phyloP scores from a whole-genome alignment of 2,329 filamentous ascomycete genomes.

The Atkinsonella hypoxylon region DNA sequence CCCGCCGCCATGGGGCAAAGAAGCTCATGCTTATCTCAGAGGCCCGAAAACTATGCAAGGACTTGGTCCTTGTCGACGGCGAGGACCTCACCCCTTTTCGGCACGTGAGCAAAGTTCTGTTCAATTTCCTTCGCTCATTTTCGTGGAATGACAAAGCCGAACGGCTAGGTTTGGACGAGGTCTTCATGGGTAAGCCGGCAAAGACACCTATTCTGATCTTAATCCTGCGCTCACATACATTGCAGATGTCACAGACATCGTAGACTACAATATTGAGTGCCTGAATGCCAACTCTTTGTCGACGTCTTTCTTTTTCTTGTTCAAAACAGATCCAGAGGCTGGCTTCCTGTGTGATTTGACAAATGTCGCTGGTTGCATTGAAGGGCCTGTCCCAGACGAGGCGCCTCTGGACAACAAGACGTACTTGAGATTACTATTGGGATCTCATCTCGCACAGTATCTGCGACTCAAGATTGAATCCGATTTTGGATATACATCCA shows the following conservation, averaged over 20 bases:
- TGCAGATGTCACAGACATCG: conserved; percentile 72
- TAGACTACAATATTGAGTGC: conserved; percentile 66
- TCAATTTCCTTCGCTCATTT: conserved; percentile 56
- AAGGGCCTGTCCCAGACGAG: conserved; percentile 13
- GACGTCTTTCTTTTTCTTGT: conserved; percentile 70
- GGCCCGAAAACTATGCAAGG: conserved; percentile 67
- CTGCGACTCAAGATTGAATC: conserved; percentile 62
- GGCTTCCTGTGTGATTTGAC: conserved; percentile 74
- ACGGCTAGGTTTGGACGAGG: conserved; percentile 81
- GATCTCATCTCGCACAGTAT: conserved; percentile 68
- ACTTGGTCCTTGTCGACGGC: conserved; percentile 74
- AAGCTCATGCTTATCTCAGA: conserved; percentile 83
- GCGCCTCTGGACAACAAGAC: conserved; percentile 24
- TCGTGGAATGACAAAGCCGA: conserved; percentile 73
- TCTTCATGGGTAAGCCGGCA: conserved; percentile 34
- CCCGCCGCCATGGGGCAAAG: conserved; percentile 56
- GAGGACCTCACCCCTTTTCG: conserved; percentile 80
- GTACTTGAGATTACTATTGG: conserved; percentile 56
- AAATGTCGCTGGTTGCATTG: conserved; percentile 49
- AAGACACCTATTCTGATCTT: not conserved
- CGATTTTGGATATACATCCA: conserved; percentile 73
- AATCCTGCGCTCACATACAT: not conserved
- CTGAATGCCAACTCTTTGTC: conserved; percentile 54
- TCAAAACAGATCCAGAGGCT: conserved; percentile 57
- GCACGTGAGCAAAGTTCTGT: conserved; percentile 72